Percentiles rank a stretch among this genome's conserved stretches.
Conservation (phyloP, 2,329 filamentous ascomycete species). For the Monosporascus sp. region DNA sequence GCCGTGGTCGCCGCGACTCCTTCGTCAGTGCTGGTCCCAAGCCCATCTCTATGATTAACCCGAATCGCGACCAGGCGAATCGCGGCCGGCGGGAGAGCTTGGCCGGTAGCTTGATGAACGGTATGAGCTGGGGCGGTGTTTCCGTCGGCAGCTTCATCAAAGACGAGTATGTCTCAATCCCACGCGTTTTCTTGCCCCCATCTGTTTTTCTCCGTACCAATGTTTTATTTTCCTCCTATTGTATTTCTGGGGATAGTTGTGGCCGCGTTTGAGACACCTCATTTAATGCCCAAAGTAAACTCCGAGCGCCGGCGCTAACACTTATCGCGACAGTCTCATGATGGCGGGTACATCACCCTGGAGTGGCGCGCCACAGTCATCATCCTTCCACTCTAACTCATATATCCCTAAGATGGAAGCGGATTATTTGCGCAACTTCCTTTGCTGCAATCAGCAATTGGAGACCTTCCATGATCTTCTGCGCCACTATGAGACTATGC, state of each 20-base stretch:
- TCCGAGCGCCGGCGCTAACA: constrained; percentile 23
- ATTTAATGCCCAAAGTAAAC: constrained; percentile 11
- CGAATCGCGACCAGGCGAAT: constrained; percentile 54
- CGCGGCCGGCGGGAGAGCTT: constrained; percentile 57
- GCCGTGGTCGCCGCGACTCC: constrained; percentile 57
- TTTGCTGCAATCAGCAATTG: constrained; percentile 85
- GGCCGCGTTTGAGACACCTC: constrained; percentile 14
- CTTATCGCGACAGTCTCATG: constrained; percentile 61
- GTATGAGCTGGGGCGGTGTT: constrained; percentile 95
- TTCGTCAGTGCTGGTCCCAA: constrained; percentile 62
- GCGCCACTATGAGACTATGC: constrained; percentile 93
- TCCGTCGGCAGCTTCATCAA: constrained; percentile 96
- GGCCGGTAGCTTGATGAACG: constrained; percentile 63
- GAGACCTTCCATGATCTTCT: constrained; percentile 90
- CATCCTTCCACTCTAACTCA: constrained; percentile 92
- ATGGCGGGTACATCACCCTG: constrained; percentile 97
- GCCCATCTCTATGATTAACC: constrained; percentile 62
- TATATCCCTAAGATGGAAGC: constrained; percentile 95
- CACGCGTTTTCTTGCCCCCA: not conserved
- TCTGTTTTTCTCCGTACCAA: constrained; percentile 15
- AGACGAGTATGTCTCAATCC: constrained; percentile 75
- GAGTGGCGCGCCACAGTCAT: constrained; percentile 69
- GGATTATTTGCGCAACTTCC: constrained; percentile 96
- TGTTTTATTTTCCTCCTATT: constrained; percentile 2
- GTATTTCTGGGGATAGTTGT: not conserved